A percentile compares a stretch with the other conserved stretches of the same genome.
Evolutionary conservation across 495 filamentous ascomycete species (phyloP).

Genomic region (Tuber borchii): DNA sequence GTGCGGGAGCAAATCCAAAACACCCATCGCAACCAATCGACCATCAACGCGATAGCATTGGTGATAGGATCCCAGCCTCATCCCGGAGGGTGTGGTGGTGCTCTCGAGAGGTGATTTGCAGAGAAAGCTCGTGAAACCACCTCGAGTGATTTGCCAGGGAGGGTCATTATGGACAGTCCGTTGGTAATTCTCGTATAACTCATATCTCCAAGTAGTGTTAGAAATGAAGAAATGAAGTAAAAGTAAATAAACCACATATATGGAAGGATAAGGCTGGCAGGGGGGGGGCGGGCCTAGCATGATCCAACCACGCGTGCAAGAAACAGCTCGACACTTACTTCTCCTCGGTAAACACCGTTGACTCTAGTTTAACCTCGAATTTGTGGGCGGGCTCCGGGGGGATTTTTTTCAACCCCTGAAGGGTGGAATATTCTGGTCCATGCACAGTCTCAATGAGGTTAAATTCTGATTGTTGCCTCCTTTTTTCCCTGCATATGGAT

Average conservation of each 20-base stretch:
- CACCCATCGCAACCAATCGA: slow-evolving; percentile 75
- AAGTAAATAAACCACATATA: neutral
- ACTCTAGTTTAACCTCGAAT: slow-evolving; percentile 73
- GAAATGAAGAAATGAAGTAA: slow-evolving; percentile 8
- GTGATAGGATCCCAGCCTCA: slow-evolving; percentile 79
- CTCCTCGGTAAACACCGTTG: slow-evolving; percentile 73
- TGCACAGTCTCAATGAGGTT: slow-evolving; percentile 67
- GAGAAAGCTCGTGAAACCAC: slow-evolving; percentile 74
- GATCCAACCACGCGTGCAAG: neutral
- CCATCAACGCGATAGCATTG: slow-evolving; percentile 93
- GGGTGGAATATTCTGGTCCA: slow-evolving; percentile 56
- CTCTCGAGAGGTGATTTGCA: slow-evolving; percentile 69
- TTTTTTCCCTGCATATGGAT: slow-evolving; percentile 56
- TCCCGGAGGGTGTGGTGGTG: slow-evolving; percentile 47
- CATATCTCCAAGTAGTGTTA: slow-evolving; percentile 45
- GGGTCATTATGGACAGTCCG: slow-evolving; percentile 68
- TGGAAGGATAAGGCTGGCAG: neutral
- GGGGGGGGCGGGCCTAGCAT: neutral
- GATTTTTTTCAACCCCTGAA: slow-evolving; percentile 44
- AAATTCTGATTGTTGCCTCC: slow-evolving; percentile 64
- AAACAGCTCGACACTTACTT: slow-evolving; percentile 53
- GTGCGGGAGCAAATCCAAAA: slow-evolving; percentile 79
- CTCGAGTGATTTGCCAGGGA: slow-evolving; percentile 56
- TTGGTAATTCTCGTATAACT: slow-evolving; percentile 82
- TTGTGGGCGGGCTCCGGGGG: slow-evolving; percentile 66